Base-by-base conservation (phyloP, 352 stramenopile genomes). In the Globisporangium megalacanthum region DNA sequence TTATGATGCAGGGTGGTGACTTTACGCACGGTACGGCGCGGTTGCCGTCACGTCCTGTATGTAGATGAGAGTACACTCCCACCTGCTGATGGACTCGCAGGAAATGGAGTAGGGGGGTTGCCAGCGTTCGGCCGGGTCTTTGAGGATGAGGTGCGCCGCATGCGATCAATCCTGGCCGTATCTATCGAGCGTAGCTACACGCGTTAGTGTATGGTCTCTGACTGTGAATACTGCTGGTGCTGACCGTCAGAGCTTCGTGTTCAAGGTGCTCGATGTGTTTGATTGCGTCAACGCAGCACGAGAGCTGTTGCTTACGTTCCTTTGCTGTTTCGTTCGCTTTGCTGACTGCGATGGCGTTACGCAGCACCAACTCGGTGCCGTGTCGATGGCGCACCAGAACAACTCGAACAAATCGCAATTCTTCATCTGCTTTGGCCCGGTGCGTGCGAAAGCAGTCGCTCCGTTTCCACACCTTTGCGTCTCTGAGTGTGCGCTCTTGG, bases 351-450 rank as follows among this genome's bases (percentile, higher is more conserved):
- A 14, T 44, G 36, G 19, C 20, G n/a, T 46, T 22, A 42, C 35
- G 31, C 72, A 97, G 81, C 86, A 95, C 50, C 82, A 94, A 58
- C 66, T 82, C 45, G 96, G 95, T 8, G 86, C 98, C 37, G 83
- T 99, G 36, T 97, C 92, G 49, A 99, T 99, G 97, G 97, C 97
- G 13, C 99, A 99, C 65, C 89, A 94, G 63, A 95, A 79, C 61
- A 83, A 96, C 67, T 99, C 83, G 14, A 99, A 99, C 74, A 95
- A 96, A 17, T 98, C 84, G 49, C 98, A 99, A 73, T 99, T 99
- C 78, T 99, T 99, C 77, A 98, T 99, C 61, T 99, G 93, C 50
- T 97, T 95, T 45, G 62, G 69, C 22, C 68, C 66, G 6, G 77
- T 90, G 56, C 49, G 70, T 56, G 19, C 20, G 25, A 20, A 14